Evolutionary conservation across 1,139 yeast species (phyloP).

Genomic region (Candida sp.): DNA sequence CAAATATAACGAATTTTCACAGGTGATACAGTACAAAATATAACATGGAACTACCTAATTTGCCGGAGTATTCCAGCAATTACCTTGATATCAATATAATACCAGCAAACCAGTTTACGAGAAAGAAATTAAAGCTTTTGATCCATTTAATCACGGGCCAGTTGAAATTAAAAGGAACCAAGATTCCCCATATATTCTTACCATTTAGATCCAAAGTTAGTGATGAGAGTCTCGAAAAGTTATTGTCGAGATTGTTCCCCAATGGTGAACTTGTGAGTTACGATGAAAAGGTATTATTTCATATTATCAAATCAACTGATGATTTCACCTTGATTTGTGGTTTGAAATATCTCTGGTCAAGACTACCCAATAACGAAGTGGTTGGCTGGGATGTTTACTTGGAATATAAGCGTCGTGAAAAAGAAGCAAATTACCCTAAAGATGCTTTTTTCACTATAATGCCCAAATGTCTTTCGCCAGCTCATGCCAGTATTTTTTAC

Average conservation of each 20-base stretch:
- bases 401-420: constrained; percentile 64
- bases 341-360: constrained; percentile 81
- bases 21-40: too few species aligned
- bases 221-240: constrained; percentile 51
- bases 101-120: constrained; percentile 42
- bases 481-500: constrained; percentile 86
- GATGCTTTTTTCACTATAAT: constrained; percentile 73
- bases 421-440: constrained; percentile 61
- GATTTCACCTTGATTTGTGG: constrained; percentile 70
- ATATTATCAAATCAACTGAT: constrained; percentile 46
- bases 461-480: constrained; percentile 81
- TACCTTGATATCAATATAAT: constrained; percentile 11
- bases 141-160: constrained; percentile 66
- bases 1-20: neutral
- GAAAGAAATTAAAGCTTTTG: constrained; percentile 62
- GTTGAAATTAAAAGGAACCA: constrained; percentile 53
- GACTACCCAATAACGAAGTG: constrained; percentile 75
- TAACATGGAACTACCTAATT: constrained; percentile 21
- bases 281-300: constrained; percentile 29
- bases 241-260: constrained; percentile 53
- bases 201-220: constrained; percentile 69
- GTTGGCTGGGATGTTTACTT: constrained; percentile 86
- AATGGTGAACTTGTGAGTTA: constrained; percentile 40
- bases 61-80: constrained; percentile 12
- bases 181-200: constrained; percentile 60